These are phyloP conservation scores for Ilex aquifolium DNA, from an alignment of 257 asterid species.

Conservation along the genomic window DNA sequence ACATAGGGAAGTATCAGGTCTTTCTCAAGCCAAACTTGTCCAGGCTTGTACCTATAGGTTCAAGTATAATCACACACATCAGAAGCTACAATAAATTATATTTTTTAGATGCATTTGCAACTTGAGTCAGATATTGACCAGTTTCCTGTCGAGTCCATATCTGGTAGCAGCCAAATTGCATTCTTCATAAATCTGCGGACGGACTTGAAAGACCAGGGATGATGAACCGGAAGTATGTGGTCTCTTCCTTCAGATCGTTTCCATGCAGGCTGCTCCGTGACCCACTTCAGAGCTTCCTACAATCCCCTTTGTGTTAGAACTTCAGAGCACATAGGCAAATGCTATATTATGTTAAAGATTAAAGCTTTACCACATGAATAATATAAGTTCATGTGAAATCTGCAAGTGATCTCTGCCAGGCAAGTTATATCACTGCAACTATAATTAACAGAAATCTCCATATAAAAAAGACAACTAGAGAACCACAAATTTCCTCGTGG, in stretches of 20 bases:
- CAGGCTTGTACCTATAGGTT: slow-evolving; percentile 88
- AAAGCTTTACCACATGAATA: neutral
- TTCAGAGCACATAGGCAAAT: neutral
- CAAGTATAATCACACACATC: slow-evolving; percentile 17
- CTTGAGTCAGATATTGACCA: slow-evolving; percentile 42
- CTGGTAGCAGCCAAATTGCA: slow-evolving; percentile 98
- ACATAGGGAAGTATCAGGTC: slow-evolving; percentile 96
- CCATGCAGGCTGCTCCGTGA: slow-evolving; percentile 95
- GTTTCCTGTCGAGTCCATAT: slow-evolving; percentile 99
- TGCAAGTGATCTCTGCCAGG: neutral
- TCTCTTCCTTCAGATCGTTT: slow-evolving; percentile 95
- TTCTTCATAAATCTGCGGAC: slow-evolving; percentile 85
- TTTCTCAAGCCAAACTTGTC: slow-evolving; percentile 97
- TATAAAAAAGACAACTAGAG: neutral
- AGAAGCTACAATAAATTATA: slow-evolving; percentile 13
- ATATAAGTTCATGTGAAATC: neutral
- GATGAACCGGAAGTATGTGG: slow-evolving; percentile 98
- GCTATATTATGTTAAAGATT: neutral
- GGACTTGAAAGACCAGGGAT: slow-evolving; percentile 99
- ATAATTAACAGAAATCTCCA: neutral
- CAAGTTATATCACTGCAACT: neutral
- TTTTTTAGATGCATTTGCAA: slow-evolving; percentile 1
- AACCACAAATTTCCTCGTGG: neutral
- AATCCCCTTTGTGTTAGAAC: neutral
- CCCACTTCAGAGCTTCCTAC: slow-evolving; percentile 95